Conservation (phyloP, 2,329 filamentous ascomycete species). For the Dendrostoma leiphaemia region DNA sequence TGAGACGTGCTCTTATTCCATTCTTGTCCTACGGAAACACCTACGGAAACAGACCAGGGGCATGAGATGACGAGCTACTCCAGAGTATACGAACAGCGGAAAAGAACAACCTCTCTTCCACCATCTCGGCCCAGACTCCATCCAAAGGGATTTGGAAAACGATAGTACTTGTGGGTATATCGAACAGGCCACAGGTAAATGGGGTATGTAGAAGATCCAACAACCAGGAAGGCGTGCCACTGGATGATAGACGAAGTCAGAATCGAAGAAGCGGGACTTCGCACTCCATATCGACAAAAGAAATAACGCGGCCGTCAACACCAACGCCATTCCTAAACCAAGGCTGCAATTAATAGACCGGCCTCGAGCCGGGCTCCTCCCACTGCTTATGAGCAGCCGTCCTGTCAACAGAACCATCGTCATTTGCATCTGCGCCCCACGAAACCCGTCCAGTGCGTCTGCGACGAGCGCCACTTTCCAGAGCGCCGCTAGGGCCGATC, state of each 20-base stretch:
- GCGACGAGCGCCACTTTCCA: constrained; percentile 36
- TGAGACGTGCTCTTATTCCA: neutral
- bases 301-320: neutral
- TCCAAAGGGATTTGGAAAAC: neutral
- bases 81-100: no score
- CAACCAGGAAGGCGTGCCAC: neutral
- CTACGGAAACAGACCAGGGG: constrained; percentile 9
- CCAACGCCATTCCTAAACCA: neutral
- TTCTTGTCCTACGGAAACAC: neutral
- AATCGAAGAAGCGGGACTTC: neutral
- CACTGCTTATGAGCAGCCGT: constrained; percentile 34
- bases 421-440: constrained; percentile 37
- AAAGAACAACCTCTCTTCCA: neutral
- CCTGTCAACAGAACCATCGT: constrained; percentile 27
- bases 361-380: constrained; percentile 33
- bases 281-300: neutral
- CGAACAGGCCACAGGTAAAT: neutral
- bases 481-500: constrained; percentile 58
- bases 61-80: constrained; percentile 1
- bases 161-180: neutral
- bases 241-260: neutral
- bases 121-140: neutral
- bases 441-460: constrained; percentile 54
- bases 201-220: neutral
- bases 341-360: constrained; percentile 30